Percentiles rank a stretch among this genome's conserved stretches.
Evolutionary conservation across 129 eudicot species (phyloP).

Genomic region (Logfia minima): DNA sequence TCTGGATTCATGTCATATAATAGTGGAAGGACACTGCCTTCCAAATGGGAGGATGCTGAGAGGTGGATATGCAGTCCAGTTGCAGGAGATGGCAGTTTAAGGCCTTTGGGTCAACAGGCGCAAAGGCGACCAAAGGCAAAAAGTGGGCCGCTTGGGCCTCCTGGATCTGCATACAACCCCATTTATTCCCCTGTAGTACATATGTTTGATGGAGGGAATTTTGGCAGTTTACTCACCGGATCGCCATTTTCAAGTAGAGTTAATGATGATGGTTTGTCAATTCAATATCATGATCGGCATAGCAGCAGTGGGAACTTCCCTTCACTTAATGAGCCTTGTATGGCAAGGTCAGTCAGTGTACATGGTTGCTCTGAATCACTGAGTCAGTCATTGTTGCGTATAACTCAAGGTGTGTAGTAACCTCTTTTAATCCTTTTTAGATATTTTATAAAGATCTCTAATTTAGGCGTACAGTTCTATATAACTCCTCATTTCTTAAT

Average conservation of each 20-base stretch:
- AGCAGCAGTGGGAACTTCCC: conserved; percentile 46
- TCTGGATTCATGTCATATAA: conserved; percentile 62
- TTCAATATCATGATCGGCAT: conserved; percentile 31
- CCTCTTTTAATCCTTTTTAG: conserved; percentile 9
- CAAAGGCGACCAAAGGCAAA: conserved; percentile 73
- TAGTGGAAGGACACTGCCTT: conserved; percentile 78
- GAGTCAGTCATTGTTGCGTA: conserved; percentile 52
- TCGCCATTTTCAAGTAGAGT: conserved; percentile 77
- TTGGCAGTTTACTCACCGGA: conserved; percentile 46
- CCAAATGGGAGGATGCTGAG: conserved; percentile 99
- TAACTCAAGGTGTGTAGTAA: conserved; percentile 51
- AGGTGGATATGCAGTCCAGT: conserved; percentile 94
- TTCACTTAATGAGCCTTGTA: conserved; percentile 64
- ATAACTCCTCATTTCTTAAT: background rate
- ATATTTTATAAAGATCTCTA: background rate
- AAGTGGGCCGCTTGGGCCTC: conserved; percentile 95
- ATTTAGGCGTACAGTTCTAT: background rate
- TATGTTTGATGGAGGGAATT: conserved; percentile 56
- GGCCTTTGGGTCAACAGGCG: conserved; percentile 52
- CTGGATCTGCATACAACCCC: conserved; percentile 65
- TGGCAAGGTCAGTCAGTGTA: conserved; percentile 84
- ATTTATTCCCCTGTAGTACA: conserved; percentile 75
- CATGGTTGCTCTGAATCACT: conserved; percentile 89
- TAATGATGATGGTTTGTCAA: conserved; percentile 41
- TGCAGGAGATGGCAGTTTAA: conserved; percentile 48